Percentiles rank a stretch among this genome's conserved stretches.
Evolutionary conservation across 2,329 filamentous ascomycete species (phyloP).

Genomic region (Hypoxylon sp.): DNA sequence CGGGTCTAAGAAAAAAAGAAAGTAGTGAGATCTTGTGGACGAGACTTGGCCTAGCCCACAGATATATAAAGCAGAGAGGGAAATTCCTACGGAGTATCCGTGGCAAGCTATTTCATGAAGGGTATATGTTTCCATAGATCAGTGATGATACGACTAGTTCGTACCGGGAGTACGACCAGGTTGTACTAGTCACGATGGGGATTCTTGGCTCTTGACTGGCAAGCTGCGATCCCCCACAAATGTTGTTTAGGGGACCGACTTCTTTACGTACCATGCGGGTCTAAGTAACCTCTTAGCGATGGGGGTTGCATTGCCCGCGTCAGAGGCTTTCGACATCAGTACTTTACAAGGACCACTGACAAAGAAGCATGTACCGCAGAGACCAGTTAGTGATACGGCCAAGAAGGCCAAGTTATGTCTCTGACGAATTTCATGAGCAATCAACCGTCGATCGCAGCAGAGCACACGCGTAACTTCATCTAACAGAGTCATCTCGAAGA

Average conservation of each 20-base stretch:
- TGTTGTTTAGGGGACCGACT: slow-evolving; percentile 43
- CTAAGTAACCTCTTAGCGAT: slow-evolving; percentile 36
- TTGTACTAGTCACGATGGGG: slow-evolving; percentile 40
- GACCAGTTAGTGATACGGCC: slow-evolving; percentile 16
- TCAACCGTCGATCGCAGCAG: slow-evolving; percentile 17
- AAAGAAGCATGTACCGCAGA: background rate
- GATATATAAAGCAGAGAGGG: slow-evolving; percentile 36
- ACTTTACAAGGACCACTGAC: slow-evolving; percentile 16
- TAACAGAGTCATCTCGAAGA: background rate
- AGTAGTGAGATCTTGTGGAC: background rate
- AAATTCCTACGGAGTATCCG: slow-evolving; percentile 35
- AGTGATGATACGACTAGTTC: slow-evolving; percentile 38
- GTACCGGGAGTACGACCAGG: slow-evolving; percentile 31
- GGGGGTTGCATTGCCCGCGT: slow-evolving; percentile 38
- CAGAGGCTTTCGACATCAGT: slow-evolving; percentile 34
- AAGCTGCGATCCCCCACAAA: slow-evolving; percentile 42
- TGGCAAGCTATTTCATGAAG: slow-evolving; percentile 39
- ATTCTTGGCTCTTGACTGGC: slow-evolving; percentile 43
- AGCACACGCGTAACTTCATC: slow-evolving; percentile 17
- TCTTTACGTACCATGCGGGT: slow-evolving; percentile 41
- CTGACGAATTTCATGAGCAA: slow-evolving; percentile 27
- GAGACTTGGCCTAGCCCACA: slow-evolving; percentile 24
- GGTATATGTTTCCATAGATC: slow-evolving; percentile 39
- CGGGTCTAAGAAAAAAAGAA: slow-evolving; percentile 11
- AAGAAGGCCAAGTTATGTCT: slow-evolving; percentile 23